Evolutionary conservation across 108 stramenopile species (phyloP).

Genomic region (Cyclotella atomus): DNA sequence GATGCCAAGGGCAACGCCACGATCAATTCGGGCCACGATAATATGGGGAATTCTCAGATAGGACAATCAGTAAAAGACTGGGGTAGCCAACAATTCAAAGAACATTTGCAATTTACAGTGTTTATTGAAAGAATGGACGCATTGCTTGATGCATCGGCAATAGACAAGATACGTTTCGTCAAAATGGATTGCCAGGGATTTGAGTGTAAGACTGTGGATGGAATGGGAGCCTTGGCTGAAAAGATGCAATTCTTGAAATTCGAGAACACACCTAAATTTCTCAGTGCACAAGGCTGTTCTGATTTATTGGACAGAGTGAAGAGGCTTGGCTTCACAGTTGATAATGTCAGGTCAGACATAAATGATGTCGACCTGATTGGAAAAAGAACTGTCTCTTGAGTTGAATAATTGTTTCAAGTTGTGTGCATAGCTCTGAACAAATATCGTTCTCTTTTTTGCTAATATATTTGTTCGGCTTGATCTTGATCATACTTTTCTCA

Average conservation of each 20-base stretch:
- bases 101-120: background rate
- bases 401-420: too few relatives aligned
- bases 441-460: too few relatives aligned
- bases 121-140: conserved; percentile 5
- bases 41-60: background rate
- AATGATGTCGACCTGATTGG: too few relatives aligned
- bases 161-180: background rate
- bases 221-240: background rate
- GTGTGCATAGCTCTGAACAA: too few relatives aligned
- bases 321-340: too few relatives aligned
- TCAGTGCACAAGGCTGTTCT: background rate
- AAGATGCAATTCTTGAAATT: background rate
- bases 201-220: conserved; percentile 16
- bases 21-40: background rate
- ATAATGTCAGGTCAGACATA: too few relatives aligned
- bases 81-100: background rate
- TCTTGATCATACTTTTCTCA: too few relatives aligned
- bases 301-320: background rate
- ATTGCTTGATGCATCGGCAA: background rate
- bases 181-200: conserved; percentile 22
- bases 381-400: too few relatives aligned
- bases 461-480: too few relatives aligned
- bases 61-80: background rate
- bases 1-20: background rate
- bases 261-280: background rate